Percentiles rank a stretch among this genome's conserved stretches.
These are phyloP conservation scores for Talaromyces rugulosus DNA, from an alignment of 2,329 filamentous ascomycete genomes.

Conservation along the genomic window DNA sequence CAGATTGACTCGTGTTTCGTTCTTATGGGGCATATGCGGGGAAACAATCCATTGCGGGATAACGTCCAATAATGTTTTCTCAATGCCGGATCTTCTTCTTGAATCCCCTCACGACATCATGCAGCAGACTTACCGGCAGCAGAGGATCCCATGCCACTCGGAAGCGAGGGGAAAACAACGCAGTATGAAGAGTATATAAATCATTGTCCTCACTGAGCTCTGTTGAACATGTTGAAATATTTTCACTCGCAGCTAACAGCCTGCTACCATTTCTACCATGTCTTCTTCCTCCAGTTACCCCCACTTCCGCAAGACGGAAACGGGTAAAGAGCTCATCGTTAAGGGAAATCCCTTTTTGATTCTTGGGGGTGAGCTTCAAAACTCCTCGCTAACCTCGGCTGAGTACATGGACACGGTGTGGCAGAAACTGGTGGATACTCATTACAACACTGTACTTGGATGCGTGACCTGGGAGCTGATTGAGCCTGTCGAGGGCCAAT, in stretches of 20 bases:
- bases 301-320: neutral
- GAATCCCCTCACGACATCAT: constrained; percentile 14
- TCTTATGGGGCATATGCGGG: neutral
- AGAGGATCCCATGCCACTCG: neutral
- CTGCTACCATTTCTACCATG: neutral
- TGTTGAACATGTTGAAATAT: no score
- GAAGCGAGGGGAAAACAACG: neutral
- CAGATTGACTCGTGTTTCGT: neutral
- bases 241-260: neutral
- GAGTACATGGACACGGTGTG: constrained; percentile 44
- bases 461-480: constrained; percentile 46
- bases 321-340: neutral
- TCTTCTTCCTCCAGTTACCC: constrained; percentile 3
- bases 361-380: constrained; percentile 30
- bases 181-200: no score
- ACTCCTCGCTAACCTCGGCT: constrained; percentile 44
- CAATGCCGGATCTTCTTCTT: constrained; percentile 1
- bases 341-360: constrained; percentile 3
- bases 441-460: constrained; percentile 45
- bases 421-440: constrained; percentile 38
- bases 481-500: constrained; percentile 42
- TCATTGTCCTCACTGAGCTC: no score
- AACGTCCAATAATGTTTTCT: constrained; percentile 14
- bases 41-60: constrained; percentile 14
- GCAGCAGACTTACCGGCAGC: neutral